Evolutionary conservation across 495 filamentous ascomycete genomes (phyloP).

Genomic region (Xylaria acuta): DNA sequence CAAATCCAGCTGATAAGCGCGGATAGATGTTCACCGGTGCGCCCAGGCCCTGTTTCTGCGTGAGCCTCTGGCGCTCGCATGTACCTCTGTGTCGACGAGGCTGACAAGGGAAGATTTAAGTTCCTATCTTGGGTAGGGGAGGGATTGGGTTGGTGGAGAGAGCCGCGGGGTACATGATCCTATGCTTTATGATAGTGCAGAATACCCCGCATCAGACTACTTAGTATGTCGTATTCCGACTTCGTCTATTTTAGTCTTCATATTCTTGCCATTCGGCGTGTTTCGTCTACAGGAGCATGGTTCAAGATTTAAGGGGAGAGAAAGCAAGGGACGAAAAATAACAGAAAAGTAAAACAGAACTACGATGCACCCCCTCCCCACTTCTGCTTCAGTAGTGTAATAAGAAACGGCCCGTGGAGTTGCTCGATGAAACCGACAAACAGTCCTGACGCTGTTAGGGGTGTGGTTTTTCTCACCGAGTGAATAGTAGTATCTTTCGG

Average conservation of each 20-base stretch:
- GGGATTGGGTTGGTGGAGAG: slow-evolving; percentile 16
- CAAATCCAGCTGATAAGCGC: slow-evolving; percentile 6
- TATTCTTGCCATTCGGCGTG: background rate
- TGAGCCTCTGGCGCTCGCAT: background rate
- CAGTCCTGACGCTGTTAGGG: background rate
- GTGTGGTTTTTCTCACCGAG: background rate
- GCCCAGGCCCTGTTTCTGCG: background rate
- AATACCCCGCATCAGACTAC: slow-evolving; percentile 7
- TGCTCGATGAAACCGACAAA: background rate
- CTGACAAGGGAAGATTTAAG: slow-evolving; percentile 6
- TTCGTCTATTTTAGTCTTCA: background rate
- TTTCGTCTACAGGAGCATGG: background rate
- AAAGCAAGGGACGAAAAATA: background rate
- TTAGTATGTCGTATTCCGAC: background rate
- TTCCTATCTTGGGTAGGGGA: slow-evolving; percentile 4
- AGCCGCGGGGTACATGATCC: slow-evolving; percentile 20
- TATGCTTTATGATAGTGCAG: background rate
- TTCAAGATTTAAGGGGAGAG: background rate
- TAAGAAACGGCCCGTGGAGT: background rate
- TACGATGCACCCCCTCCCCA: background rate
- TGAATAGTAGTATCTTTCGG: background rate
- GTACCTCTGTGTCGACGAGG: background rate
- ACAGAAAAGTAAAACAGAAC: background rate
- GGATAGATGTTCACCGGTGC: slow-evolving; percentile 1
- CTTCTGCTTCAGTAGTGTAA: background rate